phyloP scores from a whole-genome alignment of 371 early-diverging fungal species.

The Haplosporangium sp. region DNA sequence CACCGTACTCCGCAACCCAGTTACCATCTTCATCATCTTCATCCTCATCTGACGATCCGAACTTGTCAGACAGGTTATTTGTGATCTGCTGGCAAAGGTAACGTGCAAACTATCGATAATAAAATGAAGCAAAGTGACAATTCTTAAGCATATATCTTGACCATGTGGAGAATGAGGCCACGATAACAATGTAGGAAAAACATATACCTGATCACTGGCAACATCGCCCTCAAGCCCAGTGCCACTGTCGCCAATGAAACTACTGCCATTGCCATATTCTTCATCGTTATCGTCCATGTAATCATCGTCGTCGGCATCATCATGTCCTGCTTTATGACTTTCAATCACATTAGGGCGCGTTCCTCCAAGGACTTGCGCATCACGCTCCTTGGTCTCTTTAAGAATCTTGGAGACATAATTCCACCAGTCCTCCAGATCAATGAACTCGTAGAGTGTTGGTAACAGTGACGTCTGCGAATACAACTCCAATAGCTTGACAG shows the following conservation, averaged over 20 bases:
- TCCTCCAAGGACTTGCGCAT: slow-evolving; percentile 90
- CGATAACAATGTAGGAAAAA: neutral
- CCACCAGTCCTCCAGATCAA: slow-evolving; percentile 87
- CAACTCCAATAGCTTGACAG: slow-evolving; percentile 84
- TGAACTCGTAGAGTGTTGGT: slow-evolving; percentile 60
- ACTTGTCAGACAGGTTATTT: slow-evolving; percentile 70
- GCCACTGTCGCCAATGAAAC: slow-evolving; percentile 57
- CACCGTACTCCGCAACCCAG: slow-evolving; percentile 53
- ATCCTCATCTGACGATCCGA: slow-evolving; percentile 64
- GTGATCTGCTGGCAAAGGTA: slow-evolving; percentile 76
- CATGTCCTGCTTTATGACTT: slow-evolving; percentile 46
- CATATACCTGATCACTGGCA: slow-evolving; percentile 62
- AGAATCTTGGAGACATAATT: slow-evolving; percentile 82
- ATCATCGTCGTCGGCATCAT: slow-evolving; percentile 53
- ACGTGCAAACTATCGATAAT: slow-evolving; percentile 67
- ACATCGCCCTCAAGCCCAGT: slow-evolving; percentile 61
- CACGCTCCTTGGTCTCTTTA: slow-evolving; percentile 88
- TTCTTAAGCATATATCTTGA: neutral
- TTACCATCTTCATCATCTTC: slow-evolving; percentile 70
- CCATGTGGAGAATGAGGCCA: neutral
- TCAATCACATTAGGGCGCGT: slow-evolving; percentile 70
- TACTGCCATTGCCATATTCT: slow-evolving; percentile 58
- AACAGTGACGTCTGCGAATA: slow-evolving; percentile 51
- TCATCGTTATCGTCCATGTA: slow-evolving; percentile 61
- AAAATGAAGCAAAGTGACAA: neutral